Evolutionary conservation across 2,329 filamentous ascomycete genomes (phyloP).

Genomic region (Botrytis tulipae): DNA sequence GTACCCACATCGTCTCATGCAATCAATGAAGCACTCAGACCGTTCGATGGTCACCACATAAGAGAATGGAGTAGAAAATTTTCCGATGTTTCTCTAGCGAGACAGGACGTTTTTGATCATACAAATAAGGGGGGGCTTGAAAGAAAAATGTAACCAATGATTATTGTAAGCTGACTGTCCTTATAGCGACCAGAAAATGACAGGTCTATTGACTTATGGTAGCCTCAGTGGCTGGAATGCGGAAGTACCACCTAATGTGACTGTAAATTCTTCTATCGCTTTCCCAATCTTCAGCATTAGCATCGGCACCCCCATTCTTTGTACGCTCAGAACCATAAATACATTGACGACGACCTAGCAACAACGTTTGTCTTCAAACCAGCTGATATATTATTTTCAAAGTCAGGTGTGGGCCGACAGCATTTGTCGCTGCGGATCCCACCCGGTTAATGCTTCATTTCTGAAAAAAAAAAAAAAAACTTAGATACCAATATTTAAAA

Average conservation of each 20-base stretch:
- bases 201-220: not conserved
- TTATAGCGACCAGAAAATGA: not conserved
- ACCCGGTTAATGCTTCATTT: slow-evolving; percentile 5
- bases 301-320: not conserved
- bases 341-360: not conserved
- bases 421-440: not conserved
- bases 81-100: not conserved
- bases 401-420: not conserved
- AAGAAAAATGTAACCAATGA: not conserved
- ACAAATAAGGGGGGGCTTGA: not conserved
- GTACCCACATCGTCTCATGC: slow-evolving; percentile 12
- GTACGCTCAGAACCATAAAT: not conserved
- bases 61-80: not conserved
- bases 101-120: not conserved
- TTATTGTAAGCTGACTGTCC: not conserved
- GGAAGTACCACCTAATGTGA: not conserved
- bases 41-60: not conserved
- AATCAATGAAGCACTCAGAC: not conserved
- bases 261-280: not conserved
- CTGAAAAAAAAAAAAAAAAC: not conserved
- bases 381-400: not conserved
- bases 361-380: not conserved
- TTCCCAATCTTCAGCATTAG: not conserved
- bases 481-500: not conserved
- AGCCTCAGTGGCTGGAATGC: not conserved